Percentiles rank a stretch among this genome's conserved stretches.
These are phyloP conservation scores for Naganishia randhawae DNA, from an alignment of 768 basidiomycete species.

Conservation along the genomic window DNA sequence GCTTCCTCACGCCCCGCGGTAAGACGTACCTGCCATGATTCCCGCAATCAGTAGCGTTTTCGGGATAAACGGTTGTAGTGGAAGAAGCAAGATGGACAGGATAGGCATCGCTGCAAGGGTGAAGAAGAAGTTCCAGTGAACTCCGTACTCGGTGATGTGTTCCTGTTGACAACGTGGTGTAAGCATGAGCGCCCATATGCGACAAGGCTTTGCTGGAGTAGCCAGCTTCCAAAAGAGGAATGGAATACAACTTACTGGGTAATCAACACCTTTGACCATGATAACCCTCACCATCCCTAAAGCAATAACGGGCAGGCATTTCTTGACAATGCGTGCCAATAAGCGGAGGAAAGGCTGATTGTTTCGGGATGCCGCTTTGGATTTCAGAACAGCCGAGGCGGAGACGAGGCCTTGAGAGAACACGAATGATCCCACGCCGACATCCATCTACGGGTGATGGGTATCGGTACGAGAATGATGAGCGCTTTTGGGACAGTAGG, in stretches of 20 bases:
- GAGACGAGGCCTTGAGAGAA: constrained; percentile 92
- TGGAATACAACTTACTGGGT: constrained; percentile 66
- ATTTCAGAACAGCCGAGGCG: constrained; percentile 70
- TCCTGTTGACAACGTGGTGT: constrained; percentile 57
- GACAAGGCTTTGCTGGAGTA: too few species aligned
- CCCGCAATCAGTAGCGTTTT: constrained; percentile 63
- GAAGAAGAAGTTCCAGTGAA: constrained; percentile 98
- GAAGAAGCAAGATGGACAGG: constrained; percentile 66
- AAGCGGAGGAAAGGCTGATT: not conserved
- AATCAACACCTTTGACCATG: constrained; percentile 86
- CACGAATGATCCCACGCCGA: constrained; percentile 95
- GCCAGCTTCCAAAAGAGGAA: not conserved
- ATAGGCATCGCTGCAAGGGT: constrained; percentile 78
- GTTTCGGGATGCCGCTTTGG: not conserved
- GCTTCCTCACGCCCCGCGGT: too few species aligned
- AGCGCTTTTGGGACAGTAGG: not conserved
- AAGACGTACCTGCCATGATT: constrained; percentile 56
- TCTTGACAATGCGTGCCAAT: constrained; percentile 40
- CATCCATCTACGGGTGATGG: constrained; percentile 99
- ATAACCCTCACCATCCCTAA: constrained; percentile 74
- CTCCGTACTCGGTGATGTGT: constrained; percentile 92
- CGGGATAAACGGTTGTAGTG: constrained; percentile 60
- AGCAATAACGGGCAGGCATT: constrained; percentile 63
- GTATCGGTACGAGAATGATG: too few species aligned
- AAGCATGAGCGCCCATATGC: too few species aligned